phyloP scores from a whole-genome alignment of 129 eudicot genomes.

The Erigeron canadensis region DNA sequence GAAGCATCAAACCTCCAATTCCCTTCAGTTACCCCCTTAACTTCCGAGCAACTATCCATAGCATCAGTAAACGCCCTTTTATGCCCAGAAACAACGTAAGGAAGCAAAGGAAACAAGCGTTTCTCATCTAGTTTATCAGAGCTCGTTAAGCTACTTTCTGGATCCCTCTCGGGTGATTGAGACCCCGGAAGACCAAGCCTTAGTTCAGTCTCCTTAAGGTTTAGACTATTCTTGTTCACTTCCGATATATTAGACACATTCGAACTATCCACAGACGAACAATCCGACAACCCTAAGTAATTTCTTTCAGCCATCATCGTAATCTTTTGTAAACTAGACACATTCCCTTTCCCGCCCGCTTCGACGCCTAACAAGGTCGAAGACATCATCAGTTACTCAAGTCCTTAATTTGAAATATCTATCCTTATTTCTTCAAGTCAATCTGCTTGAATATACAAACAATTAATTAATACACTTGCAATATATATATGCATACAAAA shows the following conservation, averaged over 20 bases:
- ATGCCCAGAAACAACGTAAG: conserved; percentile 55
- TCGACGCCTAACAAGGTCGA: conserved; percentile 56
- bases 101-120: conserved; percentile 65
- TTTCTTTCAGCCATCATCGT: conserved; percentile 49
- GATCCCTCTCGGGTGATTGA: conserved; percentile 57
- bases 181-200: conserved; percentile 91
- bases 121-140: conserved; percentile 58
- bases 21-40: conserved; percentile 31
- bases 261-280: conserved; percentile 78
- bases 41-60: conserved; percentile 52
- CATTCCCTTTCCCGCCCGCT: conserved; percentile 43
- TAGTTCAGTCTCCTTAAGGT: conserved; percentile 66
- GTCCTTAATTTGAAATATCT: conserved; percentile 5
- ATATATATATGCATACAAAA: no score
- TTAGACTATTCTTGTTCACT: conserved; percentile 46
- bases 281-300: conserved; percentile 63
- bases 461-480: background rate
- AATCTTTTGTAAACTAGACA: conserved; percentile 33
- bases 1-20: conserved; percentile 32
- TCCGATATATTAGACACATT: conserved; percentile 46
- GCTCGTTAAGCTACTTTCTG: conserved; percentile 35
- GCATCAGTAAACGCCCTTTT: conserved; percentile 68
- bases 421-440: conserved; percentile 7
- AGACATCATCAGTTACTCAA: conserved; percentile 43
- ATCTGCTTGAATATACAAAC: conserved; percentile 30